Evolutionary conservation across 2,329 filamentous ascomycete genomes (phyloP).

Genomic region (Arthrobotrys megalospora): DNA sequence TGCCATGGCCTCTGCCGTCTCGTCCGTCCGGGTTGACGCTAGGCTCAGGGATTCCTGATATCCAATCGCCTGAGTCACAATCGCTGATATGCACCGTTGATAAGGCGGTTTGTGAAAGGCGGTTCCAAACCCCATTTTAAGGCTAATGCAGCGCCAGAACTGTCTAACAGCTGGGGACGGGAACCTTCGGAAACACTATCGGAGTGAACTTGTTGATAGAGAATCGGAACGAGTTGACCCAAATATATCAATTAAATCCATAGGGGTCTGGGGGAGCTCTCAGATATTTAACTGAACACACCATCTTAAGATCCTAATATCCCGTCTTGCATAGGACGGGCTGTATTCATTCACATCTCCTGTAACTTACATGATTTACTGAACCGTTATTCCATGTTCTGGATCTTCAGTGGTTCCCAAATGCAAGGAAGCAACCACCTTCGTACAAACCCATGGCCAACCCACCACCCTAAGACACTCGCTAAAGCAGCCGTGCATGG

Average conservation of each 20-base stretch:
- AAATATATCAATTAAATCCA: slow-evolving; percentile 13
- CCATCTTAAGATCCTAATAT: slow-evolving; percentile 26
- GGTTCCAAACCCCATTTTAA: slow-evolving; percentile 18
- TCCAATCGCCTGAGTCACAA: slow-evolving; percentile 27
- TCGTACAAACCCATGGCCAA: slow-evolving; percentile 28
- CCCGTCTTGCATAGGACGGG: slow-evolving; percentile 52
- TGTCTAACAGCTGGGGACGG: slow-evolving; percentile 28
- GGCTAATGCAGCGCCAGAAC: slow-evolving; percentile 19
- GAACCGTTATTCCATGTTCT: slow-evolving; percentile 4
- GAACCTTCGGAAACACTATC: slow-evolving; percentile 59
- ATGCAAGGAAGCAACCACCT: slow-evolving; percentile 27
- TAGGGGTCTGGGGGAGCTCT: slow-evolving; percentile 23
- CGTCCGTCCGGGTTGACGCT: slow-evolving; percentile 17
- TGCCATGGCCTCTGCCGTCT: slow-evolving; percentile 25
- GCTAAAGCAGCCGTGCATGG: slow-evolving; percentile 48
- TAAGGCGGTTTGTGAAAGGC: slow-evolving; percentile 41
- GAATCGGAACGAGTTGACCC: slow-evolving; percentile 14
- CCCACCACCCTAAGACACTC: slow-evolving; percentile 27
- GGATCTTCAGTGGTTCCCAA: slow-evolving; percentile 8
- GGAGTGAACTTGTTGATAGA: slow-evolving; percentile 31
- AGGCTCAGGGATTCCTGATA: slow-evolving; percentile 20
- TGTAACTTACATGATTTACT: slow-evolving; percentile 14
- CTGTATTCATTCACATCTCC: slow-evolving; percentile 17
- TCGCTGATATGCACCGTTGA: slow-evolving; percentile 32
- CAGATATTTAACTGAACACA: slow-evolving; percentile 39